phyloP scores from a whole-genome alignment of 768 basidiomycete species.

The Postia placenta region DNA sequence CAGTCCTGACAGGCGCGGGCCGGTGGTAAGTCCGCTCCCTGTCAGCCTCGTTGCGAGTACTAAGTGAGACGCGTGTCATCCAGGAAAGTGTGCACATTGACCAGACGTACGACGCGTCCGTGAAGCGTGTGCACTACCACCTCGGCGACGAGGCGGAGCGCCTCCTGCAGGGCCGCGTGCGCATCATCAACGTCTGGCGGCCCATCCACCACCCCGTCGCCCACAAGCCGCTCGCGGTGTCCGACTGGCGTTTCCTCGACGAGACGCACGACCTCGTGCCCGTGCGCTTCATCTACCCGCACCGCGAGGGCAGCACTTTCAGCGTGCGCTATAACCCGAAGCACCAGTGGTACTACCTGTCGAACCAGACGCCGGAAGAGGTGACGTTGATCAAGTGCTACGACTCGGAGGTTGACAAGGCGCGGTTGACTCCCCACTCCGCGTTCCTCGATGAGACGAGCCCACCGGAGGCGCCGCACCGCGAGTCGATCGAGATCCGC shows the following conservation, averaged over 20 bases:
- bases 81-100: slow-evolving; percentile 37
- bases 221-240: slow-evolving; percentile 33
- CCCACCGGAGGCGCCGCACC: slow-evolving; percentile 25
- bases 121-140: slow-evolving; percentile 30
- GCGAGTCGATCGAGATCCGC: slow-evolving; percentile 35
- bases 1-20: slow-evolving; percentile 14
- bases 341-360: slow-evolving; percentile 33
- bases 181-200: slow-evolving; percentile 41
- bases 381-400: slow-evolving; percentile 35
- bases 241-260: slow-evolving; percentile 33
- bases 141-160: slow-evolving; percentile 34
- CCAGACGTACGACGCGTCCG: slow-evolving; percentile 31
- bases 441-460: slow-evolving; percentile 28
- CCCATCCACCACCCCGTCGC: slow-evolving; percentile 32
- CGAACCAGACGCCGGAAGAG: slow-evolving; percentile 32
- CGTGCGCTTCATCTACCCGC: slow-evolving; percentile 28
- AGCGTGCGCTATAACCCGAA: slow-evolving; percentile 26
- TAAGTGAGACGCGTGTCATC: not conserved
- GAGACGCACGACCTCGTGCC: slow-evolving; percentile 28
- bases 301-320: slow-evolving; percentile 28
- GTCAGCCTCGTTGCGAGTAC: not conserved
- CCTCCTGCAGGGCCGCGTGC: slow-evolving; percentile 31
- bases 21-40: slow-evolving; percentile 24
- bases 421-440: slow-evolving; percentile 31
- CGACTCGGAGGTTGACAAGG: slow-evolving; percentile 29